Conservation (phyloP, 352 stramenopile species). For the Peronosclerospora sorghi region DNA sequence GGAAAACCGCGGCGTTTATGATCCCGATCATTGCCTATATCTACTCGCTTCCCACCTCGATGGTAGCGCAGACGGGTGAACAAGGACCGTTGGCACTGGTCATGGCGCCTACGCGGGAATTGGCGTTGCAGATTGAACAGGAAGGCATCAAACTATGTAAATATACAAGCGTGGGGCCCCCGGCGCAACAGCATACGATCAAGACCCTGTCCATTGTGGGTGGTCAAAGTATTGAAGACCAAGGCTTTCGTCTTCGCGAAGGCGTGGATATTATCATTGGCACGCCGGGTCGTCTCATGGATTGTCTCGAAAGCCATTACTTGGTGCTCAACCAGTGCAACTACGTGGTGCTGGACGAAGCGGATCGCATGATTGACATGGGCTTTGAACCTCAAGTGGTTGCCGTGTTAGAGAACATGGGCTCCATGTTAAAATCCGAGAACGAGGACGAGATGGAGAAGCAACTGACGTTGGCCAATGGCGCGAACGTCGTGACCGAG, state of each 20-base stretch:
- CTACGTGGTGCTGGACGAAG: slow-evolving; percentile 99
- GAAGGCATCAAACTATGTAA: slow-evolving; percentile 89
- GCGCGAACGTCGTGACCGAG: slow-evolving; percentile 22
- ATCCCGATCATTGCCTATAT: slow-evolving; percentile 96
- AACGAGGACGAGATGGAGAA: slow-evolving; percentile 94
- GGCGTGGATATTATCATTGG: slow-evolving; percentile 98
- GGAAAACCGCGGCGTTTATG: slow-evolving; percentile 98
- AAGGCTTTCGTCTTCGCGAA: slow-evolving; percentile 91
- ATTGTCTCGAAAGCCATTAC: slow-evolving; percentile 96
- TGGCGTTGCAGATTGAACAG: slow-evolving; percentile 97
- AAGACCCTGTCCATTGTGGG: slow-evolving; percentile 87
- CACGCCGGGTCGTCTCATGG: slow-evolving; percentile 96
- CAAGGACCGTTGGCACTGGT: slow-evolving; percentile 95
- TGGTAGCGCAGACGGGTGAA: slow-evolving; percentile 82
- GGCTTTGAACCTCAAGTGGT: slow-evolving; percentile 96
- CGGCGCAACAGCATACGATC: slow-evolving; percentile 51
- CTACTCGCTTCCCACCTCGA: slow-evolving; percentile 78
- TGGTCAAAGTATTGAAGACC: slow-evolving; percentile 93
- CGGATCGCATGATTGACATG: slow-evolving; percentile 96
- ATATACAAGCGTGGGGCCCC: slow-evolving; percentile 62
- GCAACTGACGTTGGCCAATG: slow-evolving; percentile 68
- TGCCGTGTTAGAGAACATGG: slow-evolving; percentile 95
- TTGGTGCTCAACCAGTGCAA: slow-evolving; percentile 98
- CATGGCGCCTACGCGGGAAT: slow-evolving; percentile 97
- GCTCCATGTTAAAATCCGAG: slow-evolving; percentile 92